A percentile compares a stretch with the other conserved stretches of the same genome.
These are phyloP conservation scores for Vicia villosa DNA, from an alignment of 306 rosid species.

Conservation along the genomic window DNA sequence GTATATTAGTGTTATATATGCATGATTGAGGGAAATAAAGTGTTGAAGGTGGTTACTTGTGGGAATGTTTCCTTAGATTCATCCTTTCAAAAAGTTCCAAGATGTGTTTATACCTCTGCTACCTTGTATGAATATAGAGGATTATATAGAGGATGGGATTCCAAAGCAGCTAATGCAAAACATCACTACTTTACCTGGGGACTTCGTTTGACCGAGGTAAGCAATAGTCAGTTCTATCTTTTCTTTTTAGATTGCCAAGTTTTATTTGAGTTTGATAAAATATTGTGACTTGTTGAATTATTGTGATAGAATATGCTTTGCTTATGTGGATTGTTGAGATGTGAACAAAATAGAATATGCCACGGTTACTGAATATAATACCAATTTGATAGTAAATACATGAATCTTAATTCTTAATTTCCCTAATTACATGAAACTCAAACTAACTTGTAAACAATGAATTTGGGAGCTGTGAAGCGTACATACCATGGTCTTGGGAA, in stretches of 20 bases:
- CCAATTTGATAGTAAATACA: no score
- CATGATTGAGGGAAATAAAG: slow-evolving; percentile 32
- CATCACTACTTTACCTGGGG: slow-evolving; percentile 99
- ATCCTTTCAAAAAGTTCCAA: slow-evolving; percentile 86
- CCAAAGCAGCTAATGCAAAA: slow-evolving; percentile 52
- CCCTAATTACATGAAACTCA: no score
- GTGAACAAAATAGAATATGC: no score
- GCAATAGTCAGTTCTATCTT: slow-evolving; percentile 13
- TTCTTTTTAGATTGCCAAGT: neutral
- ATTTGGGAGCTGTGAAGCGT: no score
- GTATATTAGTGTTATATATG: neutral
- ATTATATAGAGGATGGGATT: slow-evolving; percentile 97
- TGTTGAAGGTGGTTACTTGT: slow-evolving; percentile 88
- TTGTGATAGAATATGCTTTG: neutral
- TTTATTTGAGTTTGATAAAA: slow-evolving; percentile 20
- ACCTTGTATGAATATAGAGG: slow-evolving; percentile 90
- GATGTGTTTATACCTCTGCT: slow-evolving; percentile 94
- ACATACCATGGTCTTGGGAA: no score
- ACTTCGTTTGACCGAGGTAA: slow-evolving; percentile 85
- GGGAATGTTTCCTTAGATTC: slow-evolving; percentile 98
- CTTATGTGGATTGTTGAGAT: slow-evolving; percentile 4
- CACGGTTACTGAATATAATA: no score
- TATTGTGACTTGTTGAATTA: neutral
- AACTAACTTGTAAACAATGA: no score
- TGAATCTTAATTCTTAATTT: no score